A percentile compares a stretch with the other conserved stretches of the same genome.
Conservation (phyloP, 371 early-diverging fungal genomes). For the Dinochytrium kinnereticum region DNA sequence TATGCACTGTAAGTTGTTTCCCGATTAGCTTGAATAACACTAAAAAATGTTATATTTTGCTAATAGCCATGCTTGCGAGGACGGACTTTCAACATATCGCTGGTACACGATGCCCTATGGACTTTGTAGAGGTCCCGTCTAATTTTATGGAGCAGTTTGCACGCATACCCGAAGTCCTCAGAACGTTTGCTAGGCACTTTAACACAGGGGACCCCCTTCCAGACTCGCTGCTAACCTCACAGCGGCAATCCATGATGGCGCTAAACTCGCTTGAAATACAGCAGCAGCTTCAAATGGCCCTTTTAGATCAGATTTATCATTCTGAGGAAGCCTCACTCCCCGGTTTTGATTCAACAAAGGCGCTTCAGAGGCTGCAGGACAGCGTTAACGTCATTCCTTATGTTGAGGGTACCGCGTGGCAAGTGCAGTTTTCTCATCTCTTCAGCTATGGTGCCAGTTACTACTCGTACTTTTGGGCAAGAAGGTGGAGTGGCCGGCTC, state of each 20-base stretch:
- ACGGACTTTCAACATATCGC: slow-evolving; percentile 95
- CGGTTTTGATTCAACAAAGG: slow-evolving; percentile 48
- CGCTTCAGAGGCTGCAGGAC: slow-evolving; percentile 62
- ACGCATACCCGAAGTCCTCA: slow-evolving; percentile 70
- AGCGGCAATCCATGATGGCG: slow-evolving; percentile 11
- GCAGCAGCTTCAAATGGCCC: slow-evolving; percentile 84
- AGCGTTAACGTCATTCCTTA: slow-evolving; percentile 66
- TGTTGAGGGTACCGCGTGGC: slow-evolving; percentile 79
- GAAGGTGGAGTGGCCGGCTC: slow-evolving; percentile 78
- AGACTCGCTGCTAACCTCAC: slow-evolving; percentile 20
- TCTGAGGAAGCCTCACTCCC: slow-evolving; percentile 14
- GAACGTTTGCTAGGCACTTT: slow-evolving; percentile 72
- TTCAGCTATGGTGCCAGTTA: slow-evolving; percentile 92
- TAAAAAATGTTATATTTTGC: background rate
- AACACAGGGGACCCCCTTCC: slow-evolving; percentile 56
- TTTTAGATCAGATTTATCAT: slow-evolving; percentile 79
- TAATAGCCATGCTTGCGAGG: slow-evolving; percentile 83
- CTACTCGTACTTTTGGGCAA: slow-evolving; percentile 91
- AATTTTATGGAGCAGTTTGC: slow-evolving; percentile 93
- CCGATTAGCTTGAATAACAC: background rate
- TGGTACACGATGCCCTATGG: slow-evolving; percentile 91
- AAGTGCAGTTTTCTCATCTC: slow-evolving; percentile 90
- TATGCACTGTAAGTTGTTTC: slow-evolving; percentile 73
- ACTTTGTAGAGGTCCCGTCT: slow-evolving; percentile 97
- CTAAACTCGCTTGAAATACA: slow-evolving; percentile 73